phyloP scores from a whole-genome alignment of 257 asterid genomes.

The Apocynum venetum region DNA sequence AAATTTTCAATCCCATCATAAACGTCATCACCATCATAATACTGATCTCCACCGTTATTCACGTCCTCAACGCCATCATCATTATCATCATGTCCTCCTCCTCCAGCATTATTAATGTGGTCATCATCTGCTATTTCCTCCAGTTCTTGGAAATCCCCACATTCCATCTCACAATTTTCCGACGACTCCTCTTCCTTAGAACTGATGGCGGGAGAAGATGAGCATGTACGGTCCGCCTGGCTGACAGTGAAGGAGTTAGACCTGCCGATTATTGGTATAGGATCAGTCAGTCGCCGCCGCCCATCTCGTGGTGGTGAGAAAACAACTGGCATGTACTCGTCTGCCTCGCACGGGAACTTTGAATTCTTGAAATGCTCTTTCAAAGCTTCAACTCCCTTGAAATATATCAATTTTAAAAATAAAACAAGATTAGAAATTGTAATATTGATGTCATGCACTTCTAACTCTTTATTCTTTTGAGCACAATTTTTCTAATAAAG shows the following conservation, averaged over 20 bases:
- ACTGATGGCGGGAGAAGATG: slow-evolving; percentile 27
- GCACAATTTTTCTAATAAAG: neutral
- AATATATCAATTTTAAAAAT: neutral
- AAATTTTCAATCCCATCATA: neutral
- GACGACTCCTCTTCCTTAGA: slow-evolving; percentile 18
- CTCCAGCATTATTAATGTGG: neutral
- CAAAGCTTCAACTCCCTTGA: slow-evolving; percentile 77
- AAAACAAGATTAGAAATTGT: neutral
- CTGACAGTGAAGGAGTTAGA: neutral
- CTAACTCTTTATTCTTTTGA: neutral
- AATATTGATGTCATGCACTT: neutral
- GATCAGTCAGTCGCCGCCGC: slow-evolving; percentile 38
- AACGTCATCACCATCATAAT: slow-evolving; percentile 21
- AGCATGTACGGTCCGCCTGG: neutral
- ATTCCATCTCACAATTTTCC: slow-evolving; percentile 14
- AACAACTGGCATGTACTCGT: slow-evolving; percentile 87
- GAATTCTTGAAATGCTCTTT: slow-evolving; percentile 95
- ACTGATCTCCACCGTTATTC: slow-evolving; percentile 23
- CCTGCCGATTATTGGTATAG: slow-evolving; percentile 43
- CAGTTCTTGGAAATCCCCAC: neutral
- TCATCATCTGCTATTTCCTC: slow-evolving; percentile 5
- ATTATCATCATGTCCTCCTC: neutral
- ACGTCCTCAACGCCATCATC: slow-evolving; percentile 16
- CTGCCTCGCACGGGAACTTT: slow-evolving; percentile 78
- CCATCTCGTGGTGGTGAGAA: slow-evolving; percentile 94